Evolutionary conservation across 306 rosid genomes (phyloP).

Genomic region (Ormosia emarginata): DNA sequence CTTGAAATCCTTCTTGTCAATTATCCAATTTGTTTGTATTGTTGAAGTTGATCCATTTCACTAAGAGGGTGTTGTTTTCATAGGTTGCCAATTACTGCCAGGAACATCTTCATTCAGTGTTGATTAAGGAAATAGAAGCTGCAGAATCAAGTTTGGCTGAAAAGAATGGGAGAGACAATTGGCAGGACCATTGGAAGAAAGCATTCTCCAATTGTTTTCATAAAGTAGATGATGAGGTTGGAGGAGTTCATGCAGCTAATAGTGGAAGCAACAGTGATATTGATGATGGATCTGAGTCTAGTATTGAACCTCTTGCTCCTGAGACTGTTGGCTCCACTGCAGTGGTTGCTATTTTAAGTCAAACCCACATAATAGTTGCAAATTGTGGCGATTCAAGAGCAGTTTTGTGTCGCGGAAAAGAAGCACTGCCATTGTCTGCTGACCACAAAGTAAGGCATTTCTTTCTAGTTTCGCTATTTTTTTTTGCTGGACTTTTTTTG

Average conservation of each 20-base stretch:
- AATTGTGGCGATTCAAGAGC: slow-evolving; percentile 90
- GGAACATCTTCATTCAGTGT: slow-evolving; percentile 55
- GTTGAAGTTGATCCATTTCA: slow-evolving; percentile 17
- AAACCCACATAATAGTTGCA: slow-evolving; percentile 57
- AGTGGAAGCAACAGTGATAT: slow-evolving; percentile 1
- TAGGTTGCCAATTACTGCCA: slow-evolving; percentile 82
- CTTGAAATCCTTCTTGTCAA: not conserved
- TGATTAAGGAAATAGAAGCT: slow-evolving; percentile 60
- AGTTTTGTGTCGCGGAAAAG: slow-evolving; percentile 64
- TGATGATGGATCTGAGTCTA: slow-evolving; percentile 22
- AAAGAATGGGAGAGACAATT: slow-evolving; percentile 21
- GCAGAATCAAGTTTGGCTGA: slow-evolving; percentile 29
- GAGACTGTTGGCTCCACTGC: slow-evolving; percentile 84
- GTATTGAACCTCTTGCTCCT: slow-evolving; percentile 43
- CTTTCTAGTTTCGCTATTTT: slow-evolving; percentile 5
- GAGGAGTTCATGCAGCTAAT: slow-evolving; percentile 19
- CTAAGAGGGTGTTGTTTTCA: slow-evolving; percentile 9
- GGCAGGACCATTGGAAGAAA: slow-evolving; percentile 60
- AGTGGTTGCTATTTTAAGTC: slow-evolving; percentile 62
- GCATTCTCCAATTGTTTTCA: slow-evolving; percentile 56
- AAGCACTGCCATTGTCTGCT: slow-evolving; percentile 55
- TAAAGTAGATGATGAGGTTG: slow-evolving; percentile 67
- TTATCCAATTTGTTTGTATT: slow-evolving; percentile 3
- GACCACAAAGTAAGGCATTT: slow-evolving; percentile 70
- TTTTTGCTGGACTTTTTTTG: not conserved